Base-by-base conservation (phyloP, 176 grass and related monocot genomes). In the Miscanthus lutarioriparius region DNA sequence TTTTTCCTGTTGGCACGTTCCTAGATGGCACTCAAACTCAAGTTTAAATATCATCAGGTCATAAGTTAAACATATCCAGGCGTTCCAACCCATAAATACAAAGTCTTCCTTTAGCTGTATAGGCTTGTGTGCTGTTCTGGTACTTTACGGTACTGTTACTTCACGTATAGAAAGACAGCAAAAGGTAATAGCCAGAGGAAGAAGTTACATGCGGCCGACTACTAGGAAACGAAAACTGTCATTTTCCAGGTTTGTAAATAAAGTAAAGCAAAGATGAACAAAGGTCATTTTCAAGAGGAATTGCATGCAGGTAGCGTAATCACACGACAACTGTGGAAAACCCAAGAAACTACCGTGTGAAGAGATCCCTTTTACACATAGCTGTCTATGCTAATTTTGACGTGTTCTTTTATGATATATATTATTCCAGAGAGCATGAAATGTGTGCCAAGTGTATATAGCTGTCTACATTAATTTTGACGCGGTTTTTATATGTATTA, bases 281-380 rank as follows among this genome's bases (percentile, higher is more conserved):
- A 26, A 68, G 6, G 56, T 23, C 67, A 43, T 67, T 79, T 44
- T 88, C 58, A 1, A 20, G 30, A 25, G 7, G 4, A 88, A 88
- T 28, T 37, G 20, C 49, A 72, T 37, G 20, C 49, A 72, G 8
- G 58, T n/a, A 64, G 40, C 74, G 67, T 38, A 64, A 88, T 33
- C 80, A 71, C 26, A 63, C 10, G 49, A 82, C 86, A 82, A 61
- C 33, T 22, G 2, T 14, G 11, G 6, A 15, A 48, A 17, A 9
- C 22, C 9, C 25, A 43, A 20, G 48, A 38, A 79, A 5, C 17
- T 23, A 7, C 77, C 77, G 7, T 74, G 69, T 26, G 38, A 10
- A 15, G 61, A 33, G 78, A 68, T 80, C 19, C 78, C 64, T 56
- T 81, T 19, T 64, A 32, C 48, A 8, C 56, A 64, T 20, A 63